These are phyloP conservation scores for Psilocybe cubensis DNA, from an alignment of 768 basidiomycete species.

Conservation along the genomic window DNA sequence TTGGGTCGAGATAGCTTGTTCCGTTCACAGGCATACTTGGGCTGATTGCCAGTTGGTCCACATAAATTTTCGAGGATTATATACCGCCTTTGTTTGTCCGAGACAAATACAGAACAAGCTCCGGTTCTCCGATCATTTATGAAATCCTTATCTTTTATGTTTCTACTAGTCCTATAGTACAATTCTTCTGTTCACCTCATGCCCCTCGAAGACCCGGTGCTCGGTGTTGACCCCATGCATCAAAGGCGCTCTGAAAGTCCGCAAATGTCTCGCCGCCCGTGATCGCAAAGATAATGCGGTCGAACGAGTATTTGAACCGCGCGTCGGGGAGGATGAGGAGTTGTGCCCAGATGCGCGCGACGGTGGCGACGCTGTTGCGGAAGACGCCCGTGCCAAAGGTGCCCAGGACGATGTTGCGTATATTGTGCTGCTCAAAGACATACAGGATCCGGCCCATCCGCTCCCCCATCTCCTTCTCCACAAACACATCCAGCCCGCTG, in stretches of 20 bases:
- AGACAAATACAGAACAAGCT: conserved; percentile 11
- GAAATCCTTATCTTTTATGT: too few species aligned
- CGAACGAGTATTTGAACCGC: conserved; percentile 58
- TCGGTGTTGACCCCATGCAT: conserved; percentile 25
- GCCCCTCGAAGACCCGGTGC: background rate
- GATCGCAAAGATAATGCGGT: conserved; percentile 67
- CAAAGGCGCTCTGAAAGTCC: conserved; percentile 30
- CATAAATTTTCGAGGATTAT: conserved; percentile 28
- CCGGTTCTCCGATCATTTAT: background rate
- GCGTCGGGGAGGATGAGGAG: conserved; percentile 51
- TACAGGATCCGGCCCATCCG: conserved; percentile 68
- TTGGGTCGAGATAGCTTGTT: conserved; percentile 58
- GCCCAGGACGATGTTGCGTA: conserved; percentile 62
- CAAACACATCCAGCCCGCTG: conserved; percentile 35
- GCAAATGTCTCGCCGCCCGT: conserved; percentile 28
- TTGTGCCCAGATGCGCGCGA: conserved; percentile 68
- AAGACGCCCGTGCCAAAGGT: conserved; percentile 79
- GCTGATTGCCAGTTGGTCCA: conserved; percentile 22
- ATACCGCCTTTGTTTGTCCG: conserved; percentile 23
- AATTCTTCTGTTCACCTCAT: background rate
- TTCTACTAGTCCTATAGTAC: too few species aligned
- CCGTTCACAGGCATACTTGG: conserved; percentile 31
- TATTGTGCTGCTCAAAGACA: conserved; percentile 60
- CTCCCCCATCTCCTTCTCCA: conserved; percentile 62
- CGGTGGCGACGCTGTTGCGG: conserved; percentile 54